Percentiles rank a stretch among this genome's conserved stretches.
These are phyloP conservation scores for Phialemonium atrogriseum DNA, from an alignment of 2,329 filamentous ascomycete species.

Conservation along the genomic window DNA sequence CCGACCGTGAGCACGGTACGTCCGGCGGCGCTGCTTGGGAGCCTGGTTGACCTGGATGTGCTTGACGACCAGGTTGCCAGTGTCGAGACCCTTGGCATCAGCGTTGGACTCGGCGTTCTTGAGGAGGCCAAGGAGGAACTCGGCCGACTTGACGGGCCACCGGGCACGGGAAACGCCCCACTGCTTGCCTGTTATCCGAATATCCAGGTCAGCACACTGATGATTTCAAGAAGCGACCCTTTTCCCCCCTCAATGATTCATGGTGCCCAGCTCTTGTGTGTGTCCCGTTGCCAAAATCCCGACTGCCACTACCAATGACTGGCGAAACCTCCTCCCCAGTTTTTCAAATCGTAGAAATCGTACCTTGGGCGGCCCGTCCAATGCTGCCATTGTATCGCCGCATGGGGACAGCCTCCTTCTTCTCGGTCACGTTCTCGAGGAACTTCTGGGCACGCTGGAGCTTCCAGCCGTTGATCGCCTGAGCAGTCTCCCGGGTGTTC, in stretches of 20 bases:
- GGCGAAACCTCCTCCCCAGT: slow-evolving; percentile 2
- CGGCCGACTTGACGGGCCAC: slow-evolving; percentile 98
- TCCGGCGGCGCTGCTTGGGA: slow-evolving; percentile 97
- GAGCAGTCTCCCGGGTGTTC: slow-evolving; percentile 99
- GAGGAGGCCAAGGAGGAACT: slow-evolving; percentile 94
- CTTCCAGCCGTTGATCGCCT: slow-evolving; percentile 99
- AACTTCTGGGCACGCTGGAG: slow-evolving; percentile 88
- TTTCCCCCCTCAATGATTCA: no score
- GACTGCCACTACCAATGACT: no score
- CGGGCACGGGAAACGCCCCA: slow-evolving; percentile 96
- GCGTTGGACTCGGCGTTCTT: slow-evolving; percentile 97
- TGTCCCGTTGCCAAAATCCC: no score
- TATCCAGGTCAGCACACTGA: no score
- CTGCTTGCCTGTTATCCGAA: slow-evolving; percentile 69
- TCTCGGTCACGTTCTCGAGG: slow-evolving; percentile 95
- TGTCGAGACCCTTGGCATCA: slow-evolving; percentile 95
- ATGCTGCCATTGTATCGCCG: slow-evolving; percentile 94
- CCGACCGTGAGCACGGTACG: slow-evolving; percentile 99
- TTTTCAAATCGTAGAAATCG: slow-evolving; percentile 55
- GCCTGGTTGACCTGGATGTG: slow-evolving; percentile 99
- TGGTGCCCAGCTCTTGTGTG: no score
- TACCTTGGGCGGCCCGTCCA: slow-evolving; percentile 96
- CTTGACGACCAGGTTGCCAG: slow-evolving; percentile 95
- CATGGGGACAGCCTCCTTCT: slow-evolving; percentile 98
- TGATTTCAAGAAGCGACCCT: no score